Conservation (phyloP, 2,329 filamentous ascomycete species). For the Colletotrichum sp. region DNA sequence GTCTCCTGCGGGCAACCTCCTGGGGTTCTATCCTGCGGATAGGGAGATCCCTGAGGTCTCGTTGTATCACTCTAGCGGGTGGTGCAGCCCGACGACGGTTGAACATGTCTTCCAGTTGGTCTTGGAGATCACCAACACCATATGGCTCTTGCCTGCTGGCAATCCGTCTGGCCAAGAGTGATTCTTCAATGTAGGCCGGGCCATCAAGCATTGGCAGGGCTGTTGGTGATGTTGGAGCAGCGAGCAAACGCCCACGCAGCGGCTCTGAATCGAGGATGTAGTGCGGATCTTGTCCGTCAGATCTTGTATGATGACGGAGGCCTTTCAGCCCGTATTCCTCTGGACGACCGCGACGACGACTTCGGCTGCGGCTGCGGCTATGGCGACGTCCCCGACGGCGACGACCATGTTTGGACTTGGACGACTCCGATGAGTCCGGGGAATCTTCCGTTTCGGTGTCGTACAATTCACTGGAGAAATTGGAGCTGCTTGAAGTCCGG, state of each 20-base stretch:
- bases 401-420: not conserved
- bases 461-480: not conserved
- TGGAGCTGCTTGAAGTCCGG: conserved; percentile 15
- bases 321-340: conserved; percentile 20
- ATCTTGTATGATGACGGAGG: conserved; percentile 4
- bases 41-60: not conserved
- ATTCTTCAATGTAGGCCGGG: not conserved
- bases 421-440: conserved; percentile 24
- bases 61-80: conserved; percentile 5
- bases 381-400: not conserved
- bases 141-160: not conserved
- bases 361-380: not conserved
- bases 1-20: conserved; percentile 11
- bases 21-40: conserved; percentile 1
- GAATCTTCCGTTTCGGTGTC: conserved; percentile 16
- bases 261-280: not conserved
- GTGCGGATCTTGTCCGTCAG: not conserved
- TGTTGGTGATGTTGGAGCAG: not conserved
- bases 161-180: not conserved
- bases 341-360: conserved; percentile 18
- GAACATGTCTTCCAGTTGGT: not conserved
- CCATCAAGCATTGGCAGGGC: not conserved
- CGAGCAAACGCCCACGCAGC: not conserved
- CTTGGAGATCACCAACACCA: not conserved
- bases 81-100: not conserved